A percentile compares a stretch with the other conserved stretches of the same genome.
Conservation (phyloP, 2,329 filamentous ascomycete genomes). For the Ilyonectria sp. region DNA sequence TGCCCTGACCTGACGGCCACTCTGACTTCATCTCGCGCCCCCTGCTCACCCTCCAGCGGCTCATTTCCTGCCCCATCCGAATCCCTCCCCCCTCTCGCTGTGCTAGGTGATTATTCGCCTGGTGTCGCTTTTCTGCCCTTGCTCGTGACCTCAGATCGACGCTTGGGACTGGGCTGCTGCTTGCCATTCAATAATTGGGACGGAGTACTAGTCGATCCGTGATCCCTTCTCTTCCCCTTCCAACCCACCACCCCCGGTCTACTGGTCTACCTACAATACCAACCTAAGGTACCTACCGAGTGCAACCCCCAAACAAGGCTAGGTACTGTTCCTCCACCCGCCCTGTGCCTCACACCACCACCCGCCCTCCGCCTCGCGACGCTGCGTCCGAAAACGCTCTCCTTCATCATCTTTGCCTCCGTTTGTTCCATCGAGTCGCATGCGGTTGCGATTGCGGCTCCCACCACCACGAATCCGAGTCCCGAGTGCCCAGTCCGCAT, state of each 20-base stretch:
- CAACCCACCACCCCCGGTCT: not conserved
- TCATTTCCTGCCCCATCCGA: slow-evolving; percentile 38
- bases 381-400: not conserved
- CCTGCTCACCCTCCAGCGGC: slow-evolving; percentile 22
- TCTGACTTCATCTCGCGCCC: slow-evolving; percentile 36
- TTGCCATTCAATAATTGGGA: not conserved
- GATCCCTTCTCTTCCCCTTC: not conserved
- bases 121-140: slow-evolving; percentile 1
- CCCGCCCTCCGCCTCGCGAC: not conserved
- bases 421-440: slow-evolving; percentile 22
- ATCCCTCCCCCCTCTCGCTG: slow-evolving; percentile 16
- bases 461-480: slow-evolving; percentile 18
- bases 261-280: no score
- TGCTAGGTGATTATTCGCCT: not conserved
- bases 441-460: slow-evolving; percentile 28
- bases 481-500: slow-evolving; percentile 20
- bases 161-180: not conserved
- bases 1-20: not conserved
- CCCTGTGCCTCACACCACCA: not conserved
- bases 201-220: not conserved
- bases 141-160: slow-evolving; percentile 4
- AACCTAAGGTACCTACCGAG: no score
- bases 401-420: slow-evolving; percentile 1
- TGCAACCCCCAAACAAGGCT: not conserved
- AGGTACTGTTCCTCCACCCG: not conserved